phyloP scores from a whole-genome alignment of 192 early-diverging fungal genomes.

The Coemansia umbellata region DNA sequence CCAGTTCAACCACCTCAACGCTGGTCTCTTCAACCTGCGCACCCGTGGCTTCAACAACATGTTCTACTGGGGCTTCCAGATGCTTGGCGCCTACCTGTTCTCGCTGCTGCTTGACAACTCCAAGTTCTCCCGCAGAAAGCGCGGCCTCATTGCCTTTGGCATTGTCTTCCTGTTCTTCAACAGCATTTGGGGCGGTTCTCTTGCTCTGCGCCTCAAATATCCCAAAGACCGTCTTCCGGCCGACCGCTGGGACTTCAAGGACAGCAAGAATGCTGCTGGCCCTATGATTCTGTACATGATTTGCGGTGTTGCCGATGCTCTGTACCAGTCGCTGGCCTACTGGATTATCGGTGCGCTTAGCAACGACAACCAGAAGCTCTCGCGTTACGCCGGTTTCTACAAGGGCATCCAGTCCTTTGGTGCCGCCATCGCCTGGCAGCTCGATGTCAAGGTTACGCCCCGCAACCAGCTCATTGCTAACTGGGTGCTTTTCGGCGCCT shows the following conservation, averaged over 20 bases:
- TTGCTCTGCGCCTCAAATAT: conserved; percentile 61
- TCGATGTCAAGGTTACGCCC: conserved; percentile 51
- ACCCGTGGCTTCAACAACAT: conserved; percentile 78
- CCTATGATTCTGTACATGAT: conserved; percentile 67
- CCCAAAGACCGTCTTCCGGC: conserved; percentile 9
- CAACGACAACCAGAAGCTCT: conserved; percentile 69
- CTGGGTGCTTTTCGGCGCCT: conserved; percentile 57
- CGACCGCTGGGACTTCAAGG: conserved; percentile 48
- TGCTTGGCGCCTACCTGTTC: conserved; percentile 63
- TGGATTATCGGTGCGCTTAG: conserved; percentile 85
- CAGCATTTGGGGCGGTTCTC: conserved; percentile 64
- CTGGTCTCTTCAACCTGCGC: conserved; percentile 65
- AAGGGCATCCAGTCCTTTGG: conserved; percentile 84
- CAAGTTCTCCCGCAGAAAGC: conserved; percentile 54
- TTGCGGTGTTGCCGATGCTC: conserved; percentile 76
- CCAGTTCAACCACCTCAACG: conserved; percentile 73
- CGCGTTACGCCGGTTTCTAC: conserved; percentile 83
- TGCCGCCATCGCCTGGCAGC: conserved; percentile 69
- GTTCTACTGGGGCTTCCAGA: conserved; percentile 80
- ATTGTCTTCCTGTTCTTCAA: conserved; percentile 51
- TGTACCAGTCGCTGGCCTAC: conserved; percentile 79
- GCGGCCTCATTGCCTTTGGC: conserved; percentile 60
- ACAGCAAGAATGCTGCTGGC: conserved; percentile 51
- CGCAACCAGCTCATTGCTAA: conserved; percentile 55
- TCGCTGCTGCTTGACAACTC: conserved; percentile 65